Conservation (phyloP, 352 stramenopile species). For the Salisapilia sapeloensis region DNA sequence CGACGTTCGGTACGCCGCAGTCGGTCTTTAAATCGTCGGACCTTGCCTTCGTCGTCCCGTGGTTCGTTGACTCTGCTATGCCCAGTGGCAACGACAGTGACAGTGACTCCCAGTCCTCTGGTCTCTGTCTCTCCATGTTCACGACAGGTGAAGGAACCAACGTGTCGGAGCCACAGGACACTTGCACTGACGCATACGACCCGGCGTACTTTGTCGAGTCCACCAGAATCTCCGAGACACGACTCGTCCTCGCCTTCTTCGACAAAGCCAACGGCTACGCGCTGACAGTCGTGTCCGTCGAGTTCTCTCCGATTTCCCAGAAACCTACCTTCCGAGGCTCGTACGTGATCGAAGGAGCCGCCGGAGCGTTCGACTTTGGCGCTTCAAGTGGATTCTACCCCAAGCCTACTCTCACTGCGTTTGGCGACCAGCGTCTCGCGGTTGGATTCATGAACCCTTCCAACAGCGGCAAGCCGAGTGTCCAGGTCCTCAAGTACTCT, state of each 20-base stretch:
- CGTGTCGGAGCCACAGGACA: slow-evolving; percentile 13
- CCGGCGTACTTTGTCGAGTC: slow-evolving; percentile 58
- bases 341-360: slow-evolving; percentile 43
- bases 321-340: slow-evolving; percentile 44
- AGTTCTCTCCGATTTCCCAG: slow-evolving; percentile 37
- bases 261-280: slow-evolving; percentile 58
- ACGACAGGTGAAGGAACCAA: slow-evolving; percentile 6
- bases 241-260: slow-evolving; percentile 48
- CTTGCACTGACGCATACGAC: slow-evolving; percentile 36
- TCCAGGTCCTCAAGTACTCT: slow-evolving; percentile 55
- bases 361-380: slow-evolving; percentile 51
- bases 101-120: slow-evolving; percentile 16
- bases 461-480: slow-evolving; percentile 47
- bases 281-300: slow-evolving; percentile 43
- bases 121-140: slow-evolving; percentile 38
- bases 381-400: slow-evolving; percentile 44
- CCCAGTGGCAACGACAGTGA: slow-evolving; percentile 29
- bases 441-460: slow-evolving; percentile 63
- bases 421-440: slow-evolving; percentile 33
- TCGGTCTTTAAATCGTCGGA: slow-evolving; percentile 45
- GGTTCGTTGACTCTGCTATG: slow-evolving; percentile 30
- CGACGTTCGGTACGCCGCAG: slow-evolving; percentile 37
- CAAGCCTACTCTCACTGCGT: slow-evolving; percentile 30
- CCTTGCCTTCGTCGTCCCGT: slow-evolving; percentile 35
- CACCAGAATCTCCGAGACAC: slow-evolving; percentile 37